Conservation (phyloP, 176 grass and related monocot genomes). For the maize (Zea mays) region DNA sequence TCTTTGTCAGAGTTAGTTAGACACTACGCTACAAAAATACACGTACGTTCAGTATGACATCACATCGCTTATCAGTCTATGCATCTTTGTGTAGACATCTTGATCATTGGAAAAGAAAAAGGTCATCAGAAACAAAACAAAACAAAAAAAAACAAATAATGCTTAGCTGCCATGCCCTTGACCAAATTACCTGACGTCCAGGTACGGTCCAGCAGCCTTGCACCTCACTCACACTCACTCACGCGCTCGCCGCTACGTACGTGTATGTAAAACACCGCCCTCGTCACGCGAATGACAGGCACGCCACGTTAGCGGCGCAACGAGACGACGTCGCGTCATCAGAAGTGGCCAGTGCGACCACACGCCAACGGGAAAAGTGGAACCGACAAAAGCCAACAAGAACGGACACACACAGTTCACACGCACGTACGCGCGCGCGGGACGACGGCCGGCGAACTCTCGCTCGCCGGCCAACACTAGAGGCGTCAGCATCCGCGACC, state of each 20-base stretch:
- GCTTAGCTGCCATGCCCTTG: neutral
- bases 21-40: too few species aligned
- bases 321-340: neutral
- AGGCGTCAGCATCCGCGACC: neutral
- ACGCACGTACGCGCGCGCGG: too few species aligned
- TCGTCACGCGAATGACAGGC: neutral
- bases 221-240: neutral
- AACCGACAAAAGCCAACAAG: neutral
- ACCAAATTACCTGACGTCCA: slow-evolving; percentile 2
- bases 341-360: neutral
- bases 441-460: neutral
- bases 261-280: neutral
- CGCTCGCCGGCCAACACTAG: neutral
- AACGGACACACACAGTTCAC: neutral
- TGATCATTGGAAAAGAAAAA: neutral
- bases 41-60: neutral
- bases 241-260: neutral
- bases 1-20: too few species aligned
- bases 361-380: neutral
- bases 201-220: neutral
- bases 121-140: neutral
- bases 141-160: neutral
- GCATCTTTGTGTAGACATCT: neutral
- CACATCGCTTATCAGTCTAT: neutral
- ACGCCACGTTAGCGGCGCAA: neutral